phyloP scores from a whole-genome alignment of 208 protist species.

The Porcisia deanei region DNA sequence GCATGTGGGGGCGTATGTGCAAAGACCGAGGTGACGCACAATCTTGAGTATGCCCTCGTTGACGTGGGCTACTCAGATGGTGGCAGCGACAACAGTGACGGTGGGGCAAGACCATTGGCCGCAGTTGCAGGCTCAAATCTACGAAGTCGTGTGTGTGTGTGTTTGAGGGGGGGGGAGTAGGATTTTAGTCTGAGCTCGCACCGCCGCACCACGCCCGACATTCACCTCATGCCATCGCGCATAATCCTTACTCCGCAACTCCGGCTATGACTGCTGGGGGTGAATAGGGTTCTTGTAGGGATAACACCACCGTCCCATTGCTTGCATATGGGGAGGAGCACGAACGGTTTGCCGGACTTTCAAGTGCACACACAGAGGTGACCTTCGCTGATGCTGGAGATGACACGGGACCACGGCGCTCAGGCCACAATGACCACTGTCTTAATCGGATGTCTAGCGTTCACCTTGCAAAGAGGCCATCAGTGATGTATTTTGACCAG shows the following conservation, averaged over 20 bases:
- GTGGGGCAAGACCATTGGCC: neutral
- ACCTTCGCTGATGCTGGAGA: neutral
- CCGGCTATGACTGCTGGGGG: neutral
- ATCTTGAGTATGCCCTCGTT: neutral
- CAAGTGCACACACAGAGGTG: neutral
- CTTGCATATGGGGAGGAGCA: neutral
- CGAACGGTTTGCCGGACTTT: conserved; percentile 17
- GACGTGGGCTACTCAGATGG: neutral
- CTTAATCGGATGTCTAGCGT: neutral
- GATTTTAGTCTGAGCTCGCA: neutral
- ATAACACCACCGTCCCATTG: neutral
- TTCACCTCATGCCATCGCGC: neutral
- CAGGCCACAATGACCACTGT: neutral
- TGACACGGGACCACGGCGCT: neutral
- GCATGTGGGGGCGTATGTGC: neutral
- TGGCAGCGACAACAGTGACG: neutral
- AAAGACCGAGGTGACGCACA: neutral
- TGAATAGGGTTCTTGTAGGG: neutral
- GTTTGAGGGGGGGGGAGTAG: neutral
- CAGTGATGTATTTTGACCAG: neutral
- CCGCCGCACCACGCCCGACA: neutral
- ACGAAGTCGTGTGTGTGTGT: neutral
- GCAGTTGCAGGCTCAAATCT: neutral
- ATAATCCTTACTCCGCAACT: neutral
- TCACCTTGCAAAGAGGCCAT: neutral